A percentile compares a stretch with the other conserved stretches of the same genome.
phyloP scores from a whole-genome alignment of 2,329 filamentous ascomycete genomes.

The Bipolaris gigantea region DNA sequence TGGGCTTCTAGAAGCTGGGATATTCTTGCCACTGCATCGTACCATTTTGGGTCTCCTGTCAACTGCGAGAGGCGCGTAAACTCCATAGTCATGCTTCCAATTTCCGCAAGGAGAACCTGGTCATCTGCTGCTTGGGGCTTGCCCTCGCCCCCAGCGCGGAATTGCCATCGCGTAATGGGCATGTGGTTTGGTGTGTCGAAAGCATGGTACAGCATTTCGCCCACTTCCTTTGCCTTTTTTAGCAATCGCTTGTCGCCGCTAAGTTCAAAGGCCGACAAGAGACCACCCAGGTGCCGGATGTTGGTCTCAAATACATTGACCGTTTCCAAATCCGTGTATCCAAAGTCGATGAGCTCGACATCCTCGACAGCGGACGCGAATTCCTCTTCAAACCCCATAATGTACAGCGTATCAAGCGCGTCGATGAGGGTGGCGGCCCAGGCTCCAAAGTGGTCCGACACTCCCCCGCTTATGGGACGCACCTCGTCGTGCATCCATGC shows the following conservation, averaged over 20 bases:
- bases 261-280: constrained; percentile 84
- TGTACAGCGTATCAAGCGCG: constrained; percentile 52
- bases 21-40: constrained; percentile 51
- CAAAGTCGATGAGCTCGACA: constrained; percentile 49
- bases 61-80: constrained; percentile 52
- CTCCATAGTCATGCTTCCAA: constrained; percentile 53
- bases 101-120: constrained; percentile 50
- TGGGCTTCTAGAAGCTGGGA: constrained; percentile 47
- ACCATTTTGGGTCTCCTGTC: constrained; percentile 51
- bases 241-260: constrained; percentile 73
- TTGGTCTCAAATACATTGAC: constrained; percentile 56
- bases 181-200: constrained; percentile 95
- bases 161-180: constrained; percentile 61
- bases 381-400: constrained; percentile 53
- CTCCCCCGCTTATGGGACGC: constrained; percentile 47
- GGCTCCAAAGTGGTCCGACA: constrained; percentile 50
- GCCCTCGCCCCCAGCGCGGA: constrained; percentile 43
- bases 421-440: constrained; percentile 54
- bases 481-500: constrained; percentile 56
- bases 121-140: constrained; percentile 46
- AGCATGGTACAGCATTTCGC: constrained; percentile 75
- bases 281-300: constrained; percentile 82
- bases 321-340: constrained; percentile 41
- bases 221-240: constrained; percentile 77
- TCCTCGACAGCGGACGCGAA: constrained; percentile 51